Evolutionary conservation across 2,329 filamentous ascomycete species (phyloP), one percentile per base, ranked within the genome.

Genomic region (Trichoderma sp.): DNA sequence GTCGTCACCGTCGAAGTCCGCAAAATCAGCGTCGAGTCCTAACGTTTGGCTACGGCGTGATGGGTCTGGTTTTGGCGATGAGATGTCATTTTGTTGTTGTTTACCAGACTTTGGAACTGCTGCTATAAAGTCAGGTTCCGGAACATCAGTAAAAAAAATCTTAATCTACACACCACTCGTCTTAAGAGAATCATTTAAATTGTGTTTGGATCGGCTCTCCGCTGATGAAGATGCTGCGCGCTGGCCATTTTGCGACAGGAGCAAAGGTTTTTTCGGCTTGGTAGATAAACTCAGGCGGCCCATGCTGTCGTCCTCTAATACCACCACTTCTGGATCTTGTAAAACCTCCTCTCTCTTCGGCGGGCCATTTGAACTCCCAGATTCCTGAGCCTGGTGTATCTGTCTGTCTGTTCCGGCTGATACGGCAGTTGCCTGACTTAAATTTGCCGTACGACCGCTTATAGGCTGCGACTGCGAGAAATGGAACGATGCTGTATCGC

Each of bases 231-330:
- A 83, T 0, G 81, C 82, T 10, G 80, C 78, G 50, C 82, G 76
- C 59, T 80, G 81, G 57, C 81, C 76, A 69, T 78, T 78, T 53
- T 77, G 81, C 9, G 81, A 76, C 25, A 83, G 69, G 29, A 86
- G 78, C 32, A 78, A 79, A 6, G 81, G 81, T 67, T 80, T 83
- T 70, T 80, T 85, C 5, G 79, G 75, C 70, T 78, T 81, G n/a
- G 79, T 77, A 53, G 76, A 80, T 7, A 81, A 80, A 15, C 78
- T 79, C 58, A 84, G 73, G 56, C 79, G 79, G 32, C 81, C 82
- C 84, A 86, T 86, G 48, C 70, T 78, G 69, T 74, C 75, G 68
- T 75, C 73, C 68, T 69, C 74, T 42, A 70, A 58, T 52, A 68
- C 73, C 69, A 73, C 72, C 72, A 75, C 71, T 67, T 74, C 72